Evolutionary conservation across 495 filamentous ascomycete species (phyloP).

Genomic region (Neurospora terricola): DNA sequence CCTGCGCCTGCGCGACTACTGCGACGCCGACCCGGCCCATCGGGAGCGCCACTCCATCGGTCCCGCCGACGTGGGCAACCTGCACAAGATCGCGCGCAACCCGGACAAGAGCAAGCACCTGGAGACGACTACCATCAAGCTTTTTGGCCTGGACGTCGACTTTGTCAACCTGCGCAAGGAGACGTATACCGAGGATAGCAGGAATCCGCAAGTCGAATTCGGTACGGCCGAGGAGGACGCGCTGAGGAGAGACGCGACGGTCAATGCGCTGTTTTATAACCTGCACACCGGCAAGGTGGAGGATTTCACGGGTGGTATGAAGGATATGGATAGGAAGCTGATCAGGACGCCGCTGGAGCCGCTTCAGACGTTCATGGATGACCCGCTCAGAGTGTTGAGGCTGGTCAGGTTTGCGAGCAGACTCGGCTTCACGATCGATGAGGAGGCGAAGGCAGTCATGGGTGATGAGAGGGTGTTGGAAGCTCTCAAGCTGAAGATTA

Average conservation of each 20-base stretch:
- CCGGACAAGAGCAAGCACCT: constrained; percentile 97
- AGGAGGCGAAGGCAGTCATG: constrained; percentile 63
- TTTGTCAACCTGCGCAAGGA: constrained; percentile 92
- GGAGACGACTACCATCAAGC: constrained; percentile 77
- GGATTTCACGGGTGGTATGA: constrained; percentile 72
- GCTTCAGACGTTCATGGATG: constrained; percentile 87
- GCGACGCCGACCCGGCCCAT: constrained; percentile 33
- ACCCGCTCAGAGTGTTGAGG: constrained; percentile 82
- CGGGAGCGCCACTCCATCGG: constrained; percentile 34
- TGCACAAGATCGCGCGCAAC: constrained; percentile 77
- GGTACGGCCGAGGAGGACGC: constrained; percentile 88
- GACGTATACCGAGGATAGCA: constrained; percentile 73
- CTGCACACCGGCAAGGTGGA: constrained; percentile 67
- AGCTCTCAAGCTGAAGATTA: constrained; percentile 81
- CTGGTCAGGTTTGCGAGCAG: constrained; percentile 84
- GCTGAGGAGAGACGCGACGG: constrained; percentile 77
- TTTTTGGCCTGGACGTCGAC: constrained; percentile 85
- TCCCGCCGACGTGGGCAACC: constrained; percentile 47
- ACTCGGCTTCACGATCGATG: constrained; percentile 67
- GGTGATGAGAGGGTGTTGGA: constrained; percentile 57
- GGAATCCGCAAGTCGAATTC: constrained; percentile 89
- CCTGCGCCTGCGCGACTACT: constrained; percentile 38
- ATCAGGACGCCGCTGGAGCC: constrained; percentile 86
- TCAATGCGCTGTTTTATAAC: constrained; percentile 97
- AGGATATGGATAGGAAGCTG: constrained; percentile 59